Conservation (phyloP, 345 rosid genomes). For the Arabidopsis thaliana region DNA sequence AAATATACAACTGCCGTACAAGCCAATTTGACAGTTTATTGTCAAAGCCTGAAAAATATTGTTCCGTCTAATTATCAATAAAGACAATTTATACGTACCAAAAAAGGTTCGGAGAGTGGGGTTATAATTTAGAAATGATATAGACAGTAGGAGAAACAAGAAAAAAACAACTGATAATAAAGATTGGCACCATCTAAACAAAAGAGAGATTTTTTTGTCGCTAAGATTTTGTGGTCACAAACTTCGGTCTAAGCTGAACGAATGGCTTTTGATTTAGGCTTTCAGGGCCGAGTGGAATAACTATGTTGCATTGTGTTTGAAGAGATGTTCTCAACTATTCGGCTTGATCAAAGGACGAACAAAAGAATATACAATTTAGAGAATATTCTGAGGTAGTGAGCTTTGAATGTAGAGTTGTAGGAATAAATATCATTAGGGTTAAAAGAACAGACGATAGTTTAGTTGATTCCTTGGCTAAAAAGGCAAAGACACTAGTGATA, state of each 20-base stretch:
- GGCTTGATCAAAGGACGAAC: not conserved
- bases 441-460: not conserved
- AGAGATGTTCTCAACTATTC: not conserved
- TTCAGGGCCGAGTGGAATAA: not conserved
- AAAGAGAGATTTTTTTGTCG: not conserved
- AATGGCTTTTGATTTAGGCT: not conserved
- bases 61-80: not conserved
- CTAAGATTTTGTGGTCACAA: not conserved
- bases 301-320: not conserved
- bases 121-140: conserved; percentile 20
- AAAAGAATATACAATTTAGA: too few species aligned
- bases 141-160: not conserved
- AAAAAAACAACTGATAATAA: not conserved
- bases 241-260: not conserved
- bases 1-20: conserved; percentile 32
- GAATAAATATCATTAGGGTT: not conserved
- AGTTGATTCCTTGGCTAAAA: not conserved
- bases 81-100: not conserved
- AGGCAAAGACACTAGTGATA: not conserved
- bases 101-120: conserved; percentile 16
- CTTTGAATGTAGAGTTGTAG: not conserved
- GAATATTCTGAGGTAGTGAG: not conserved
- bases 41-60: conserved; percentile 10
- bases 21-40: conserved; percentile 23
- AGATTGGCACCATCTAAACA: not conserved